Evolutionary conservation across 352 stramenopile genomes (phyloP).

Genomic region (Saprolegnia diclina): DNA sequence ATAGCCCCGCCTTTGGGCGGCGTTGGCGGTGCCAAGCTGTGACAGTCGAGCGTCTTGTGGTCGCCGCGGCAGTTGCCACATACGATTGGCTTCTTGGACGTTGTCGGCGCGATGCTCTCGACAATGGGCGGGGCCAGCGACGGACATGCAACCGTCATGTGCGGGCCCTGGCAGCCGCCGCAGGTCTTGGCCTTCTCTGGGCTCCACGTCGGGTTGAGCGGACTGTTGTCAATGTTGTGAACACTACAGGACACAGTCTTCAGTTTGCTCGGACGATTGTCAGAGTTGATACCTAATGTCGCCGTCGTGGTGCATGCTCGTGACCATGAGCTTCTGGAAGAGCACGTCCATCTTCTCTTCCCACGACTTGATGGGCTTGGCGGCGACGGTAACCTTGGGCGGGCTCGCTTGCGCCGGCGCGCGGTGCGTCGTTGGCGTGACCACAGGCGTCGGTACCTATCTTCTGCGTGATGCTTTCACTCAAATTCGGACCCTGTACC

Average conservation of each 20-base stretch:
- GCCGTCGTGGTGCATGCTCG: constrained; percentile 61
- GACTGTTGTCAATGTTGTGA: constrained; percentile 64
- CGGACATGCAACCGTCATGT: constrained; percentile 77
- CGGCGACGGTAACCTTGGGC: not conserved
- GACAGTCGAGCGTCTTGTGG: constrained; percentile 75
- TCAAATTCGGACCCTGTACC: too few species aligned
- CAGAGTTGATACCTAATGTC: constrained; percentile 81
- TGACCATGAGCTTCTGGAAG: constrained; percentile 78
- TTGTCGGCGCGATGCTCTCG: not conserved
- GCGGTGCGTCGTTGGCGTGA: not conserved
- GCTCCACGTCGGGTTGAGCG: constrained; percentile 3
- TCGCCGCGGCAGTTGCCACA: constrained; percentile 76
- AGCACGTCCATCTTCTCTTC: constrained; percentile 82
- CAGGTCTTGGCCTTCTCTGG: constrained; percentile 49
- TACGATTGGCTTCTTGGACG: constrained; percentile 32
- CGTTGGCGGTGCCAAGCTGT: constrained; percentile 38
- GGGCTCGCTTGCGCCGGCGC: not conserved
- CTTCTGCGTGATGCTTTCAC: too few species aligned
- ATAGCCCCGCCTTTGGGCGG: constrained; percentile 15
- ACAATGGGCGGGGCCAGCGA: constrained; percentile 19
- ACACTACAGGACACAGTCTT: constrained; percentile 33
- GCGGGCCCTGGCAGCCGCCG: constrained; percentile 71
- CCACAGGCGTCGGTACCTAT: not conserved
- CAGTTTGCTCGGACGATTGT: too few species aligned
- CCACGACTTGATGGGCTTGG: constrained; percentile 33